Percentiles rank a stretch among this genome's conserved stretches.
These are phyloP conservation scores for Podaxis pistillaris DNA, from an alignment of 768 basidiomycete species.

Conservation along the genomic window DNA sequence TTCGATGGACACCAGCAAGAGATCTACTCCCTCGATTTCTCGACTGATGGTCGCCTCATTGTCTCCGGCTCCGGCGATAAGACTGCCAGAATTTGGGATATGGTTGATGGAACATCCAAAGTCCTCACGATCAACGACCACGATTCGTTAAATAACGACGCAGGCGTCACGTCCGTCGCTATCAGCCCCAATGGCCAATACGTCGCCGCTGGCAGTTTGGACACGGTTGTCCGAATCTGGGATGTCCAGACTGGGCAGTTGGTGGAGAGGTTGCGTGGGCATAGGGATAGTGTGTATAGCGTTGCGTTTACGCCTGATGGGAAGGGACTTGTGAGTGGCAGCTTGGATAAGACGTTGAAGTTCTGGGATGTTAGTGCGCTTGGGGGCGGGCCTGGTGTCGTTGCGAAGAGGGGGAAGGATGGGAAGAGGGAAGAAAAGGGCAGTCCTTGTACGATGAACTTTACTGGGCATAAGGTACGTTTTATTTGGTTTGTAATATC, in stretches of 20 bases:
- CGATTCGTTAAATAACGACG: conserved; percentile 38
- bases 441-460: conserved; percentile 65
- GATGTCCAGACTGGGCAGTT: conserved; percentile 61
- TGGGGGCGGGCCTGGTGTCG: conserved; percentile 52
- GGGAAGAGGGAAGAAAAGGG: conserved; percentile 56
- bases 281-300: conserved; percentile 79
- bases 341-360: conserved; percentile 80
- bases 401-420: conserved; percentile 34
- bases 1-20: conserved; percentile 88
- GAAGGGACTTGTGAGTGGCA: conserved; percentile 83
- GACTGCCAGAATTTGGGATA: conserved; percentile 41
- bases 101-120: conserved; percentile 29
- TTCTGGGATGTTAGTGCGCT: conserved; percentile 82
- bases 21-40: conserved; percentile 90
- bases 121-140: conserved; percentile 42
- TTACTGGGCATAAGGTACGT: conserved; percentile 78
- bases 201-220: conserved; percentile 64
- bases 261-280: conserved; percentile 70
- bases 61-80: conserved; percentile 83
- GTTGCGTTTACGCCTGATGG: conserved; percentile 94
- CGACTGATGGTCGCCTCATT: conserved; percentile 73
- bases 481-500: conserved; percentile 25
- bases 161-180: conserved; percentile 73
- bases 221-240: conserved; percentile 76
- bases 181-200: conserved; percentile 70